Evolutionary conservation across 176 grass and related monocot species (phyloP), one percentile per base, ranked within the genome.

Genomic region (Lolium perenne): DNA sequence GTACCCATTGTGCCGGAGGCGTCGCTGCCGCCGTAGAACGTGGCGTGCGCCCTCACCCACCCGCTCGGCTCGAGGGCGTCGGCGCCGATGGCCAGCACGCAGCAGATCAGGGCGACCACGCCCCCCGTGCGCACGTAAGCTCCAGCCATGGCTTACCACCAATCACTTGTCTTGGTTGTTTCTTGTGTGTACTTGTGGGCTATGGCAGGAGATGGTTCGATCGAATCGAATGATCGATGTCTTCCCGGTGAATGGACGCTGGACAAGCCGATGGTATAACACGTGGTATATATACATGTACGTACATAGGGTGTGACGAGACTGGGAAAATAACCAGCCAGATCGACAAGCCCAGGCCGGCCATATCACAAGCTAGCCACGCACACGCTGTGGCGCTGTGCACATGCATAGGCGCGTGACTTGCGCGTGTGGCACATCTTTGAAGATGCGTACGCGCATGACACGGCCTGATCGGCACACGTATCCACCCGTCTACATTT

Each of bases 1-100:
- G n/a, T 85, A 92, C 90, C 91, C 91, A 93, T 93, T 20, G 91
- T 90, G 45, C 88, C 87, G 45, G 91, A 93, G 71, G 91, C 91
- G 84, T 93, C 91, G 4, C 73, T 35, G 43, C 91, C 91, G 67
- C 91, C 91, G 81, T 93, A 93, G 84, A 93, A 93, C 4, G 84
- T 93, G 47, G 91, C 91, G n/a, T 86, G 68, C 21, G 54, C 90
- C 50, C 59, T 25, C 13, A 79, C 8, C 89, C 85, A 91, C 38
- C 51, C 54, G 18, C 38, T 13, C 12, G 40, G 80, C 74, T 29
- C 25, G 41, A 85, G 47, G 13, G 87, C 75, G 20, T 38, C 75
- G 51, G 17, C 46, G 16, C 4, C 76, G 38, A 10, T 76, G 8
- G 23, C 12, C 73, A 81, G 49, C 9, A 41, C 22, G 82, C 38